Base-by-base conservation (phyloP, 495 filamentous ascomycete species). In the Penicillium daleae region DNA sequence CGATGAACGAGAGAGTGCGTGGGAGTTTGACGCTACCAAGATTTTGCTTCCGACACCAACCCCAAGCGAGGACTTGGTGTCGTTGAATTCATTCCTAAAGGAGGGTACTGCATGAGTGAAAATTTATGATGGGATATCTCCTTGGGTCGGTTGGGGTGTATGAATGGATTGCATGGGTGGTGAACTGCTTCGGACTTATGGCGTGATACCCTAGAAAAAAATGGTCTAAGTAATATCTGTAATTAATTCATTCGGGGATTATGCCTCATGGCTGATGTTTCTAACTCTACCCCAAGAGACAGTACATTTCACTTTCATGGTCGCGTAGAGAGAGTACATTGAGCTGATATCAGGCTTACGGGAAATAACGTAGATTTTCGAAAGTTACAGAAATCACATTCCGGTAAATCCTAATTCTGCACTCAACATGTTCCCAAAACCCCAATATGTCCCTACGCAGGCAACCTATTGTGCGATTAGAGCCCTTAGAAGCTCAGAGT, bases 401-500 rank as follows among this genome's bases (percentile, higher is more conserved):
- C 13, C 33, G 33, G 6, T 35, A 8, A 6, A 19, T 21, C 40
- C 40, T 24, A 22, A 15, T 21, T 46, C 19, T 12, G 10, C 0
- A 12, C 19, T 46, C 21, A 46, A 46, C 4, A 8, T 46, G 24
- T 12, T 5, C 7, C 42, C 42, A 46, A 21, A 13, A 10, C 9
- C 42, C 4, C 3, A 7, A 31, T 10, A 22, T 13, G 3, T 1
- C 40, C 15, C 6, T 8, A 0, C 19, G 13, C 15, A 12, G 9
- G 1, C 8, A 24, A 24, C 0, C 42, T 21, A 3, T 3, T 9
- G 19, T 24, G 0, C 42, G 3, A 13, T 22, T 10, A 2, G 40
- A 46, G 42, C 42, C 79, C 49, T 61, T 78, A 85, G 62, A 86
- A 86, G 7, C 65, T 77, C 54, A 87, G 69, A n/a, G 78, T 88